A percentile compares a stretch with the other conserved stretches of the same genome.
phyloP scores from a whole-genome alignment of 176 grass and related monocot species.

The Eremochloa ophiuroides region DNA sequence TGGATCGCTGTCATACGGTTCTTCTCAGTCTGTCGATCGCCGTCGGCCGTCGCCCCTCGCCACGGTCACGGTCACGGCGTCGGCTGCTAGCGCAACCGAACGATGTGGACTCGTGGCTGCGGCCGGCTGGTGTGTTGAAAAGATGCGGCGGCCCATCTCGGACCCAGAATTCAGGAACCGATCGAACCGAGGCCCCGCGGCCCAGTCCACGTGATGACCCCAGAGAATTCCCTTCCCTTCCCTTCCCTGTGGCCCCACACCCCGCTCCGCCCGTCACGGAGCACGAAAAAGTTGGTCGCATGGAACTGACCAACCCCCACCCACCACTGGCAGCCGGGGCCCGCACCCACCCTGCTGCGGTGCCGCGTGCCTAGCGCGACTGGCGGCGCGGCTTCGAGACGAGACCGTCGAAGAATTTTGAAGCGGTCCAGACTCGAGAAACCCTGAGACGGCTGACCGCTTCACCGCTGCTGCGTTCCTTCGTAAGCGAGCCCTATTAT shows the following conservation, averaged over 20 bases:
- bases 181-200: neutral
- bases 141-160: too few relatives aligned
- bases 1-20: too few relatives aligned
- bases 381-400: too few relatives aligned
- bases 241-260: neutral
- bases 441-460: neutral
- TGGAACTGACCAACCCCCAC: neutral
- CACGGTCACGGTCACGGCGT: neutral
- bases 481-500: neutral
- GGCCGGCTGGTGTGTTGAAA: neutral
- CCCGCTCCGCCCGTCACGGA: constrained; percentile 13
- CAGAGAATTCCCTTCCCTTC: neutral
- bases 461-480: too few relatives aligned
- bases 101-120: neutral
- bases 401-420: neutral
- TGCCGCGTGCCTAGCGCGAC: constrained; percentile 1
- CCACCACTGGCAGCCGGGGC: neutral
- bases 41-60: neutral
- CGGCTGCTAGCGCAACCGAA: neutral
- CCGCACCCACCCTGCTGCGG: neutral
- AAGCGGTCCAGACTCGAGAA: constrained; percentile 5
- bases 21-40: too few relatives aligned
- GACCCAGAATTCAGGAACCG: neutral
- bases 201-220: neutral
- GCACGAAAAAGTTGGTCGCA: neutral